Conservation (phyloP, 805 yeast species). For the Wickerhamomyces mucosus region DNA sequence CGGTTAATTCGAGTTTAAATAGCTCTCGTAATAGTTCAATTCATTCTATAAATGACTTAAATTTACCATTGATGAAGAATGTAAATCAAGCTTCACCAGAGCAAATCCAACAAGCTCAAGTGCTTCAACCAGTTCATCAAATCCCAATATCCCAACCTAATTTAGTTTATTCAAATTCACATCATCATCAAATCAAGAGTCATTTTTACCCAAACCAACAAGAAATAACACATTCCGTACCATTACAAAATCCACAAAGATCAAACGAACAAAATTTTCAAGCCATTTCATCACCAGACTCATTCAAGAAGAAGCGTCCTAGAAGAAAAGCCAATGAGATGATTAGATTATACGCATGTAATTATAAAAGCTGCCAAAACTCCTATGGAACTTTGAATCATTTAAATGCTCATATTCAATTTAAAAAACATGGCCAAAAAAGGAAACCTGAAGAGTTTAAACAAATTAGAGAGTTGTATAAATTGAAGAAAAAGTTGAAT, state of each 20-base stretch:
- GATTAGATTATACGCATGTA: constrained; percentile 44
- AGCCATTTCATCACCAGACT: constrained; percentile 1
- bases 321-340: constrained; percentile 47
- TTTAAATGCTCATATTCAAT: constrained; percentile 43
- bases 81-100: background rate
- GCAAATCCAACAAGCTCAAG: background rate
- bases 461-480: constrained; percentile 36
- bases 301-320: constrained; percentile 32
- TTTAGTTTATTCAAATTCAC: background rate
- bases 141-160: background rate
- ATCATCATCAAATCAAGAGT: background rate
- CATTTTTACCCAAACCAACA: constrained; percentile 2
- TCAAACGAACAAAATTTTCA: background rate
- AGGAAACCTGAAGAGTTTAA: constrained; percentile 46
- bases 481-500: constrained; percentile 26
- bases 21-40: background rate
- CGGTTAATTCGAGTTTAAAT: background rate
- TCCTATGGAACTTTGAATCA: constrained; percentile 54
- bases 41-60: background rate
- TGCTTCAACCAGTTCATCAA: background rate
- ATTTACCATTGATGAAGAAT: background rate
- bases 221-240: constrained; percentile 1
- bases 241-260: constrained; percentile 1
- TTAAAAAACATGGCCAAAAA: constrained; percentile 46
- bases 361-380: constrained; percentile 36